phyloP scores from a whole-genome alignment of 495 filamentous ascomycete genomes.

The Poronia punctata region DNA sequence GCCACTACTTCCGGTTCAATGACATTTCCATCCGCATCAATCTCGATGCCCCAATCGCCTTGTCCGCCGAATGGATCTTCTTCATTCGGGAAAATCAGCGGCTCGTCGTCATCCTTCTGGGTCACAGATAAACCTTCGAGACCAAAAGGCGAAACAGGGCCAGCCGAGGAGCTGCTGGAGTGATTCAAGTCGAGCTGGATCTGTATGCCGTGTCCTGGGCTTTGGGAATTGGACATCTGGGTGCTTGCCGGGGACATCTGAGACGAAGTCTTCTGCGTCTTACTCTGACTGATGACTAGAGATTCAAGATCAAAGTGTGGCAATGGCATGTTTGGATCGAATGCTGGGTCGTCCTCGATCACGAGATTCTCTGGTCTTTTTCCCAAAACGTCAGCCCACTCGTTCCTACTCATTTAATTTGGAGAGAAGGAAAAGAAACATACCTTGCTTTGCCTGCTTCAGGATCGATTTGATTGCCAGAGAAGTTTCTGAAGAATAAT shows the following conservation, averaged over 20 bases:
- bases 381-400: constrained; percentile 1
- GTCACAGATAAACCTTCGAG: constrained; percentile 17
- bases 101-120: constrained; percentile 18
- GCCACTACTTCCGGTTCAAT: constrained; percentile 16
- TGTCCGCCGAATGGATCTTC: constrained; percentile 18
- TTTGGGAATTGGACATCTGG: constrained; percentile 7
- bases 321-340: constrained; percentile 61
- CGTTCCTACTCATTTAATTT: neutral
- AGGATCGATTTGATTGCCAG: constrained; percentile 53
- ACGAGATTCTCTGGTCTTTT: constrained; percentile 70
- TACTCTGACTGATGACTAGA: constrained; percentile 24
- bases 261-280: constrained; percentile 40
- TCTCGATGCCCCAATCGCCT: constrained; percentile 35
- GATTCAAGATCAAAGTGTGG: constrained; percentile 51
- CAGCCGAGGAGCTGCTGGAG: constrained; percentile 11
- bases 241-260: constrained; percentile 30
- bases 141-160: constrained; percentile 14
- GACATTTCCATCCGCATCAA: constrained; percentile 36
- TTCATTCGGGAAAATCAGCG: constrained; percentile 16
- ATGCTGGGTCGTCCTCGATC: constrained; percentile 79
- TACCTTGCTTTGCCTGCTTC: constrained; percentile 68
- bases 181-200: constrained; percentile 14
- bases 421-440: constrained; percentile 2
- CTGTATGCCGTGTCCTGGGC: constrained; percentile 8
- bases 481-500: constrained; percentile 47